Evolutionary conservation across 345 rosid genomes (phyloP), one percentile per base, ranked within the genome.

Genomic region (Eucalyptus pauciflora): DNA sequence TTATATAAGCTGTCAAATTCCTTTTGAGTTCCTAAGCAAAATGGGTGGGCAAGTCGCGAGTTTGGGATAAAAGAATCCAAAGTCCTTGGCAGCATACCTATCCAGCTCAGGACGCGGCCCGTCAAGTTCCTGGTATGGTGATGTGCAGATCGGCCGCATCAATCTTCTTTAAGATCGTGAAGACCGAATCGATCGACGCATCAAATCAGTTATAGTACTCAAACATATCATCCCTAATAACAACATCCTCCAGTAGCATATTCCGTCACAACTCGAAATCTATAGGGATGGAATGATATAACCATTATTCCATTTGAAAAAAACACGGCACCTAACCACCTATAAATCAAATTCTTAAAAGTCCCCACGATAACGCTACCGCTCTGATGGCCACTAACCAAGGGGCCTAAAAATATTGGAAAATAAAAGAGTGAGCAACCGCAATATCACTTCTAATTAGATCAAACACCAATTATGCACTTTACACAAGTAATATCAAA

Each of bases 321-420:
- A 52, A 7, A 52, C 7, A 24, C 2, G 7, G 2, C 24, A 52
- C 18, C 10, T 52, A 52, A 52, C 56, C 56, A 52, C 24, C 10
- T 24, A 18, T 52, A 3, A 52, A 1, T 52, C 58, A 5, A 20
- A 1, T 24, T 52, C 56, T 4, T 10, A 18, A 52, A 52, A 18
- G 10, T 52, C 25, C 25, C 24, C 10, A 3, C 25, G 1, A 52
- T 18, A 52, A 52, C 2, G 4, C 2, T 10, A 52, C 8, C 0
- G 5, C 25, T 52, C 1, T 20, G 0, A 3, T 52, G 25, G 58
- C 25, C 24, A 52, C 58, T 20, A 20, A 20, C 2, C 25, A 52
- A 20, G 2, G 58, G 25, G 8, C 25, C 25, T 52, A 52, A 20
- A 52, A 52, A 20, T 52, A 52, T 52, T 52, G 1, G 2, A 52